Evolutionary conservation across 768 basidiomycete species (phyloP), one percentile per base, ranked within the genome.

Genomic region (Clitopilus hobsonii): DNA sequence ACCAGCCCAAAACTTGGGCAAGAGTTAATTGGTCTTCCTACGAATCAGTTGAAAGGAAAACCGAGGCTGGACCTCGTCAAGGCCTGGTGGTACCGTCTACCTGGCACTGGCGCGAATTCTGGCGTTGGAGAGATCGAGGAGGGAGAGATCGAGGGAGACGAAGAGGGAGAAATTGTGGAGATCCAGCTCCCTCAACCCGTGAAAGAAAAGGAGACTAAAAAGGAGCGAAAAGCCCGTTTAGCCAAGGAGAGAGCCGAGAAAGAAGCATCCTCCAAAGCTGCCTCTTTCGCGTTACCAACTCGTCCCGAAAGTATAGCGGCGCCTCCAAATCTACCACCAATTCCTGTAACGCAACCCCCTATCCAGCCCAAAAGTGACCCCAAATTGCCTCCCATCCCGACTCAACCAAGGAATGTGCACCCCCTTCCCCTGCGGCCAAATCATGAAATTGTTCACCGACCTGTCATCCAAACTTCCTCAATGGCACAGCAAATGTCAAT

Each of bases 11-110:
- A 70, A 56, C 65, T 81, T 24, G 78, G 77, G 8, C 47, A 59
- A 0, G 59, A 59, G 13, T 59, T 65, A 18, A 56, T 56, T 6
- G 69, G 65, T 6, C 48, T 72, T 38, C 71, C 69, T 55, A 53
- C 71, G 5, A 66, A 67, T 59, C 73, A 73, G 49, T 51, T 79
- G 45, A 76, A 76, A 53, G 75, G 77, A 13, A 76, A 73, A 49
- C 70, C 74, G 2, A 66, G 77, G 38, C 72, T 72, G 30, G 79
- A 79, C 55, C 61, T 74, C 36, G 76, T 79, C 52, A 69, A 71
- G 41, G 76, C 74, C 18, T 79, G 77, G 75, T 80, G 78, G 77
- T 80, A 77, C 60, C 73, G 76, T 8, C 70, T 73, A 18, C 71
- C 73, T 41, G 73, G 73, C 1, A 63, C 72, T 7, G 73, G 71